Conservation (phyloP, 805 yeast species). For the Tanozyma kutaoensis region DNA sequence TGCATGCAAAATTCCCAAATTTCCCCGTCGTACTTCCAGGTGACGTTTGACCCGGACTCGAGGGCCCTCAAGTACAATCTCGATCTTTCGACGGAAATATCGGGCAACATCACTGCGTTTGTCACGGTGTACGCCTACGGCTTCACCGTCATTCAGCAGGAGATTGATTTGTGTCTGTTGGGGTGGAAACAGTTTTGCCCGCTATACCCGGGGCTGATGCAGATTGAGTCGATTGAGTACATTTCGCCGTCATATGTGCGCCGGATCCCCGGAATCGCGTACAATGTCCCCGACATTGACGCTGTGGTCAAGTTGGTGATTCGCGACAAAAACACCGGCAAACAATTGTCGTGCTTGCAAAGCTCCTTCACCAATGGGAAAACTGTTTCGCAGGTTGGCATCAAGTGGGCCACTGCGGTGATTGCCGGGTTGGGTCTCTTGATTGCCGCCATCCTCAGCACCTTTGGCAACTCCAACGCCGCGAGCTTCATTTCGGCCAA, state of each 20-base stretch:
- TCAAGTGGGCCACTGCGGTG: conserved; percentile 89
- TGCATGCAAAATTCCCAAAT: conserved; percentile 71
- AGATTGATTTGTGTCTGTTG: conserved; percentile 49
- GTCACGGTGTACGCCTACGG: conserved; percentile 81
- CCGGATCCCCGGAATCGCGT: conserved; percentile 75
- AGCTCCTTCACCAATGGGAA: conserved; percentile 65
- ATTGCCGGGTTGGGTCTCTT: conserved; percentile 81
- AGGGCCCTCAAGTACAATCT: conserved; percentile 55
- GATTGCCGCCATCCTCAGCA: conserved; percentile 67
- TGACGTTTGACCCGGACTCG: conserved; percentile 61
- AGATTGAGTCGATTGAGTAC: conserved; percentile 58
- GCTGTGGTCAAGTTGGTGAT: conserved; percentile 54
- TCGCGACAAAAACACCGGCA: conserved; percentile 21
- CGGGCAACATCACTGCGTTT: conserved; percentile 54
- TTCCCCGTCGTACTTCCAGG: conserved; percentile 63
- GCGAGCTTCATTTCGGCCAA: conserved; percentile 85
- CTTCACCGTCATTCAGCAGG: conserved; percentile 45
- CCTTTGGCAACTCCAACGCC: conserved; percentile 79
- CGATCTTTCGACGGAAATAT: conserved; percentile 54
- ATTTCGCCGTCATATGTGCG: conserved; percentile 34
- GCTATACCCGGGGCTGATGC: conserved; percentile 66
- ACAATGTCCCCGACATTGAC: conserved; percentile 76
- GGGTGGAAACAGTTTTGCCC: conserved; percentile 89
- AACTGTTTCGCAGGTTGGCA: conserved; percentile 55
- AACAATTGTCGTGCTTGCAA: conserved; percentile 58